Percentiles rank a stretch among this genome's conserved stretches.
Conservation (phyloP, 768 basidiomycete species). For the Chalciporus sphaerocephalus region DNA sequence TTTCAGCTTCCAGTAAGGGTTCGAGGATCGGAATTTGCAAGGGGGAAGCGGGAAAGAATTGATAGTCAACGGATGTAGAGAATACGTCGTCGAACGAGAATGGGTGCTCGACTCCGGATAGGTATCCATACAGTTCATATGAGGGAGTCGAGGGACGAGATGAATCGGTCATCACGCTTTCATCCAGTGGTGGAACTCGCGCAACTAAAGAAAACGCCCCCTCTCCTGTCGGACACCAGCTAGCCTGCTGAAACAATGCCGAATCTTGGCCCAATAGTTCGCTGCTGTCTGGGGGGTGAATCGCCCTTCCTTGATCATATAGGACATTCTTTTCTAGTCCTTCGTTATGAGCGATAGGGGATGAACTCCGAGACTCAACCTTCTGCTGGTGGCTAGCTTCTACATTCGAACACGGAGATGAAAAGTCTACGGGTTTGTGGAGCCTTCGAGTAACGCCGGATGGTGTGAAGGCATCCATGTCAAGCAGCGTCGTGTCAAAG, state of each 20-base stretch:
- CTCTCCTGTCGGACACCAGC: neutral
- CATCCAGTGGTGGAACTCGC: constrained; percentile 3
- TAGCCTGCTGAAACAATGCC: constrained; percentile 3
- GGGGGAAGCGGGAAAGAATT: constrained; percentile 7
- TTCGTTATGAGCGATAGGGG: constrained; percentile 10
- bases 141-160: neutral
- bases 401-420: constrained; percentile 5
- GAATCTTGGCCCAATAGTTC: constrained; percentile 5
- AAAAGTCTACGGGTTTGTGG: constrained; percentile 14
- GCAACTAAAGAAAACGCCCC: constrained; percentile 1
- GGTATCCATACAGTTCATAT: constrained; percentile 2
- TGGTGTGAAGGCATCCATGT: constrained; percentile 23
- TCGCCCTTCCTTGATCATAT: neutral
- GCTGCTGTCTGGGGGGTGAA: neutral
- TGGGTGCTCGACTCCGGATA: neutral
- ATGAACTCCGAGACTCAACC: constrained; percentile 5
- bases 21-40: constrained; percentile 9
- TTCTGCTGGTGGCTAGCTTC: neutral
- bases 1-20: constrained; percentile 15
- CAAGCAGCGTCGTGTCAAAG: constrained; percentile 22
- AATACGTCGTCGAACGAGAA: constrained; percentile 6
- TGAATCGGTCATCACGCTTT: neutral
- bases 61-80: constrained; percentile 3
- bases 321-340: constrained; percentile 6
- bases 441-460: neutral